Percentiles rank a stretch among this genome's conserved stretches.
Conservation (phyloP, 148 eudicot species). For the Agrostemma githago region DNA sequence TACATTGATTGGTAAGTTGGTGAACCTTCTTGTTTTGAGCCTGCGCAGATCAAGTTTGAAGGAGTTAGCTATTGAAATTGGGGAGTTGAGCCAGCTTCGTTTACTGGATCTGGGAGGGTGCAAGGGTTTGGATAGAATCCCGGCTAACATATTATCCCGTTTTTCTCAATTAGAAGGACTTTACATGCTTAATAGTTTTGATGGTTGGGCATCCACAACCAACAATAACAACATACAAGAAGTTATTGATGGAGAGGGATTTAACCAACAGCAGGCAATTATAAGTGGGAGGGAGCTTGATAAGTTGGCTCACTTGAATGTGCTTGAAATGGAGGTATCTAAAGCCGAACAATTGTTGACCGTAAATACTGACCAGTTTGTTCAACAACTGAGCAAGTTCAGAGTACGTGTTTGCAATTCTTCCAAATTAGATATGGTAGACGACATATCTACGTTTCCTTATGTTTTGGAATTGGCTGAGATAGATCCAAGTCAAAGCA, state of each 20-base stretch:
- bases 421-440: too few species aligned
- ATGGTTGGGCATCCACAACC: neutral
- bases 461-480: neutral
- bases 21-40: too few species aligned
- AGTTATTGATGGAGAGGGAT: neutral
- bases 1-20: too few species aligned
- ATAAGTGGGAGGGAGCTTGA: too few species aligned
- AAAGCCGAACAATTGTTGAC: neutral
- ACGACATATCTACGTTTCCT: neutral
- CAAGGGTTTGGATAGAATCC: neutral
- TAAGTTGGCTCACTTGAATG: too few species aligned
- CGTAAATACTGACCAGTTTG: neutral
- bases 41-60: too few species aligned
- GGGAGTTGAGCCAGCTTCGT: too few species aligned
- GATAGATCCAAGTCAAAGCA: neutral
- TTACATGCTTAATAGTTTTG: neutral
- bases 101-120: neutral
- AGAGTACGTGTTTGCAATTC: neutral
- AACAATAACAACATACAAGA: too few species aligned
- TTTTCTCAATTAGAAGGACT: neutral
- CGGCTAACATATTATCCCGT: neutral
- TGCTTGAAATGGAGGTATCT: too few species aligned
- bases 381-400: slow-evolving; percentile 4
- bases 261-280: too few species aligned
- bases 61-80: too few species aligned